A percentile compares a stretch with the other conserved stretches of the same genome.
These are phyloP conservation scores for Tuber magnatum DNA, from an alignment of 495 filamentous ascomycete species.

Conservation along the genomic window DNA sequence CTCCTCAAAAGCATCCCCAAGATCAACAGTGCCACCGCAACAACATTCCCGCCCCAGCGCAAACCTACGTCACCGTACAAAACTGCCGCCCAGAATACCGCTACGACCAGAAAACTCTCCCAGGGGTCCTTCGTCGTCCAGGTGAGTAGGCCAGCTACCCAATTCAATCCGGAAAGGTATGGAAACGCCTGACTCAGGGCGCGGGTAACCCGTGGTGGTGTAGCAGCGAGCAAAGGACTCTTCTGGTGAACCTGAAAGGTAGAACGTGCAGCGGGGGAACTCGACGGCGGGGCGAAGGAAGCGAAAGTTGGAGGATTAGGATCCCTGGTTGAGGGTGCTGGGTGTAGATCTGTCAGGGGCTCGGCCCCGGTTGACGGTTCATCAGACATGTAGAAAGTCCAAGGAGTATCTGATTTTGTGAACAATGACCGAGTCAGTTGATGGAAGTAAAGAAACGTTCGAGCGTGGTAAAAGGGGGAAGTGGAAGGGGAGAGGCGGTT, in stretches of 20 bases:
- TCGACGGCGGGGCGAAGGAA: constrained; percentile 75
- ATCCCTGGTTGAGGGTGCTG: constrained; percentile 37
- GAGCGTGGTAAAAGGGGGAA: not conserved
- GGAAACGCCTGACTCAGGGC: constrained; percentile 91
- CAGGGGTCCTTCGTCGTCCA: constrained; percentile 91
- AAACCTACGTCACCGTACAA: constrained; percentile 80
- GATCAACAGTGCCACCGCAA: constrained; percentile 71
- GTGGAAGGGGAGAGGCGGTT: not conserved
- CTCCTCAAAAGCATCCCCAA: constrained; percentile 86
- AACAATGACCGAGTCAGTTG: not conserved
- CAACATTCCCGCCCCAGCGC: constrained; percentile 69
- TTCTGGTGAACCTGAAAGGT: constrained; percentile 95
- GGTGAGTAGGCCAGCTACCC: constrained; percentile 70
- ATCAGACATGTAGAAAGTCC: constrained; percentile 50
- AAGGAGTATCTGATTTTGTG: constrained; percentile 53
- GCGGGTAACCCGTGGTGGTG: constrained; percentile 85
- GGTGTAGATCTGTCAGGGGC: constrained; percentile 23
- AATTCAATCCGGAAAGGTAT: constrained; percentile 80
- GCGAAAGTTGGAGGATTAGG: constrained; percentile 67
- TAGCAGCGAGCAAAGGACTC: constrained; percentile 83
- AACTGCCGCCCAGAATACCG: constrained; percentile 72
- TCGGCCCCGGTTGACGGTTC: constrained; percentile 30
- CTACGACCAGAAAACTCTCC: constrained; percentile 89
- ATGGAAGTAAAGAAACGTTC: not conserved
- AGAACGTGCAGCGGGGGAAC: constrained; percentile 64